phyloP scores from a whole-genome alignment of 2,329 filamentous ascomycete species.

The Diplodia intermedia region DNA sequence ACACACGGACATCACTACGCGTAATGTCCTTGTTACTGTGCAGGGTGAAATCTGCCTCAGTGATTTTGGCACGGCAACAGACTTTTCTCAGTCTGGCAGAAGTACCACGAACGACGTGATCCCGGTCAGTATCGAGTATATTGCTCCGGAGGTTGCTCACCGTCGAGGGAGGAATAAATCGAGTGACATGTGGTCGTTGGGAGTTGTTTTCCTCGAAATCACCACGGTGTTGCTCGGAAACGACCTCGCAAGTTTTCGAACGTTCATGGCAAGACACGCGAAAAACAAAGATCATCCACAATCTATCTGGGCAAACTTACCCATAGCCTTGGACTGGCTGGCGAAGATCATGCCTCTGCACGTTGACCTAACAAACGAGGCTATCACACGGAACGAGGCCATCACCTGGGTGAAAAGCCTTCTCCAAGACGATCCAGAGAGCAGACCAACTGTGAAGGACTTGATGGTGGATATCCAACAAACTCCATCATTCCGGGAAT shows the following conservation, averaged over 20 bases:
- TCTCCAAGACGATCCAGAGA: slow-evolving; percentile 14
- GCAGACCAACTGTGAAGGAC: slow-evolving; percentile 25
- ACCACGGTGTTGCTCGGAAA: background rate
- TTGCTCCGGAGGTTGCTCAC: slow-evolving; percentile 33
- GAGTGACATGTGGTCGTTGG: slow-evolving; percentile 32
- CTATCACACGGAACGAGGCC: slow-evolving; percentile 23
- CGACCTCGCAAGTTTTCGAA: background rate
- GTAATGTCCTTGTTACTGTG: slow-evolving; percentile 25
- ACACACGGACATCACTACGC: slow-evolving; percentile 31
- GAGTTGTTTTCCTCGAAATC: slow-evolving; percentile 32
- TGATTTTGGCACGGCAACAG: slow-evolving; percentile 40
- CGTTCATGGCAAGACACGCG: background rate
- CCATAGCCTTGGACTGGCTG: background rate
- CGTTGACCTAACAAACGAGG: background rate
- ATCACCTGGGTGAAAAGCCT: slow-evolving; percentile 33
- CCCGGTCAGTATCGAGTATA: slow-evolving; percentile 17
- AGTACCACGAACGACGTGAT: background rate
- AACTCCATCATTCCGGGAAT: background rate
- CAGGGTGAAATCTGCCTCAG: slow-evolving; percentile 35
- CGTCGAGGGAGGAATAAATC: slow-evolving; percentile 9
- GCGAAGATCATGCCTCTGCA: background rate
- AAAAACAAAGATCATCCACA: background rate
- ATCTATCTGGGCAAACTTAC: slow-evolving; percentile 6
- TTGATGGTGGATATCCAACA: slow-evolving; percentile 22
- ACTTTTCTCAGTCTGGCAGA: slow-evolving; percentile 31